Conservation (phyloP, 2,329 filamentous ascomycete species). For the Fusarium sp. region DNA sequence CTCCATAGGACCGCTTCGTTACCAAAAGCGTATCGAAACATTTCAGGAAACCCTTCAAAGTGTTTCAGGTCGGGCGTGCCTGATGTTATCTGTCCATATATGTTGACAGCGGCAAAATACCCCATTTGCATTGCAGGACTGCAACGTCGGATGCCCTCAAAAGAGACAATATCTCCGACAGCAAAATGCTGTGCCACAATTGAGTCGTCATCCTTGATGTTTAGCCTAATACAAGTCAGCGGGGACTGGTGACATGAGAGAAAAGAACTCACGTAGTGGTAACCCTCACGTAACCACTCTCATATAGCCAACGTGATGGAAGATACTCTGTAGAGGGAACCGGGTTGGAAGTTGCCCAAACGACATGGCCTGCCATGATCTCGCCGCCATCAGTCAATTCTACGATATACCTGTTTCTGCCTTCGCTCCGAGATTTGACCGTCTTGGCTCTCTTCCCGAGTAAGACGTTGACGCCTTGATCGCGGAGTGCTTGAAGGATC, state of each 20-base stretch:
- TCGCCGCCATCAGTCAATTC: neutral
- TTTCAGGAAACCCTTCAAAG: neutral
- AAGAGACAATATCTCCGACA: neutral
- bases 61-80: neutral
- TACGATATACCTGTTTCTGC: neutral
- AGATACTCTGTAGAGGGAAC: neutral
- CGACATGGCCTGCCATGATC: neutral
- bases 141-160: neutral
- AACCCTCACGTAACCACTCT: neutral
- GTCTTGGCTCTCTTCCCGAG: neutral
- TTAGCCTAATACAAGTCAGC: neutral
- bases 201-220: neutral
- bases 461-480: neutral
- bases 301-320: neutral
- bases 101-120: neutral
- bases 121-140: neutral
- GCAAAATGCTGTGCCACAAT: neutral
- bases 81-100: neutral
- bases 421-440: neutral
- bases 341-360: neutral
- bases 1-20: neutral
- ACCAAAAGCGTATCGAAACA: neutral
- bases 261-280: neutral
- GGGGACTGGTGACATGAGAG: neutral
- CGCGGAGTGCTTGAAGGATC: neutral